Base-by-base conservation (phyloP, 2,329 filamentous ascomycete genomes). In the Elsinoe ampelina region DNA sequence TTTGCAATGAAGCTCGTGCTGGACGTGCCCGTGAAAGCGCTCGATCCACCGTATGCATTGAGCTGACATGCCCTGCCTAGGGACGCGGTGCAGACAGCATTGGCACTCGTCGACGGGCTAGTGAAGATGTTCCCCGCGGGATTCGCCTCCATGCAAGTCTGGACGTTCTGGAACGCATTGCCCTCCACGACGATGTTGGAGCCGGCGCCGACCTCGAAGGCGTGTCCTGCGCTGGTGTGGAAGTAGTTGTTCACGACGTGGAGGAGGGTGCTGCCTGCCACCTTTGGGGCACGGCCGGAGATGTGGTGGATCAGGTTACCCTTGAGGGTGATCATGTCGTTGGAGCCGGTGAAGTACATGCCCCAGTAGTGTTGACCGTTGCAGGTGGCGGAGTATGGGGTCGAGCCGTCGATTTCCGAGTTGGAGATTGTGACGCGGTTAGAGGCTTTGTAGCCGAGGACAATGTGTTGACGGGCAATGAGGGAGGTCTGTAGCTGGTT, bases 161-260 rank as follows among this genome's bases (percentile, higher is more conserved):
- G 65, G 55, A 83, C 74, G 62, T 60, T 60, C 38, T 60, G 58
- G 45, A 60, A 56, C 19, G 38, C 55, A 32, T 58, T 58, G 38
- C 64, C 65, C 43, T 67, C 64, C 26, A 64, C 57, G 19, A 67
- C 58, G 11, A 63, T 51, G 20, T 62, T 64, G 13, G 65, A 63
- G 39, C 69, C 71, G 48, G 64, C 59, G 59, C 66, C 69, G 55
- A 66, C 67, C 60, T 81, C 81, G 65, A 83, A 82, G n/a, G 79
- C 77, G 68, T 83, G 81, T 50, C 77, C 77, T 17, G 69, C 66
- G 67, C 76, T 78, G 64, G 76, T 72, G 65, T 79, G 73, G 71
- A 74, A 82, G 75, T 79, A 81, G 74, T 83, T 83, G 77, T 82
- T 83, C 66, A 81, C 78, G 41, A 77, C 78, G 68, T 84, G 81